Percentiles rank a stretch among this genome's conserved stretches.
phyloP scores from a whole-genome alignment of 2,329 filamentous ascomycete genomes.

The Furcasterigmium sp. region DNA sequence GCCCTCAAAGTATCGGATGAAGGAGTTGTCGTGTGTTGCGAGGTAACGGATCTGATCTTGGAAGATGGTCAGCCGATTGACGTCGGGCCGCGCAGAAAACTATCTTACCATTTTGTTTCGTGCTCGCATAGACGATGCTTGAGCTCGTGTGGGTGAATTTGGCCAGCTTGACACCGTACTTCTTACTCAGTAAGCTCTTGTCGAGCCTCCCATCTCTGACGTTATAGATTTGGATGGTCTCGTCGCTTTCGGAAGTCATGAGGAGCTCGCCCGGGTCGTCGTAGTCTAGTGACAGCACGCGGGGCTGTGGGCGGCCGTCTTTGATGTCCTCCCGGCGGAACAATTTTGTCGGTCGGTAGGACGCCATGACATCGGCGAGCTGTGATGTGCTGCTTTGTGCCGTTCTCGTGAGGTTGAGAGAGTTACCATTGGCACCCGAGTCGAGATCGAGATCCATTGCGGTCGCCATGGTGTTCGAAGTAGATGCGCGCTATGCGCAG shows the following conservation, averaged over 20 bases:
- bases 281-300: slow-evolving; percentile 89
- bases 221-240: slow-evolving; percentile 93
- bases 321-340: slow-evolving; percentile 55
- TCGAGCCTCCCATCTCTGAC: slow-evolving; percentile 84
- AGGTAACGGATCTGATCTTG: slow-evolving; percentile 64
- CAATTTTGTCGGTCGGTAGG: slow-evolving; percentile 78
- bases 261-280: slow-evolving; percentile 91
- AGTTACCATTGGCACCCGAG: slow-evolving; percentile 33
- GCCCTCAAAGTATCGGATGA: slow-evolving; percentile 92
- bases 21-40: slow-evolving; percentile 91
- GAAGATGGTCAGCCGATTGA: not conserved
- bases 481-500: too few relatives aligned
- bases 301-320: slow-evolving; percentile 47
- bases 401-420: slow-evolving; percentile 44
- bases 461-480: slow-evolving; percentile 37
- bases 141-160: slow-evolving; percentile 90
- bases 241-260: slow-evolving; percentile 87
- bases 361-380: slow-evolving; percentile 71
- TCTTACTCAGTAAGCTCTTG: slow-evolving; percentile 88
- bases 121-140: slow-evolving; percentile 92
- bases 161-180: slow-evolving; percentile 92
- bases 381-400: slow-evolving; percentile 51
- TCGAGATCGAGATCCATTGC: slow-evolving; percentile 53
- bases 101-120: slow-evolving; percentile 75
- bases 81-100: not conserved